These are phyloP conservation scores for Rhizopogon salebrosus DNA, from an alignment of 768 basidiomycete genomes.

Conservation along the genomic window DNA sequence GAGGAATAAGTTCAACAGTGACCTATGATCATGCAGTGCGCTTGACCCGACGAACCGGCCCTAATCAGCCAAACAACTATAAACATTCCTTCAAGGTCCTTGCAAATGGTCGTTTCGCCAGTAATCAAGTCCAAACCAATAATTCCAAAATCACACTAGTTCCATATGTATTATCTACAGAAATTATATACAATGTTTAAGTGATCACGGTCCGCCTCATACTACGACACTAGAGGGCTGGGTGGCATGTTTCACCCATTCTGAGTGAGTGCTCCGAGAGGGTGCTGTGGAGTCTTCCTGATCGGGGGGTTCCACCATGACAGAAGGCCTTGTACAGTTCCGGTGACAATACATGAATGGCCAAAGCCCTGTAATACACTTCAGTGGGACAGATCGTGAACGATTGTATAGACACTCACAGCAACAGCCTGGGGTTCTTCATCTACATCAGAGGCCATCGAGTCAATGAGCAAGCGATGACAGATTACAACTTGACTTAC, in stretches of 20 bases:
- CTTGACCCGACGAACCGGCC: slow-evolving; percentile 24
- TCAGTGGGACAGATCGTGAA: slow-evolving; percentile 19
- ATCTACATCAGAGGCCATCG: slow-evolving; percentile 19
- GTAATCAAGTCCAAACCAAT: not conserved
- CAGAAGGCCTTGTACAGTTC: slow-evolving; percentile 49
- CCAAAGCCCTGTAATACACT: slow-evolving; percentile 39
- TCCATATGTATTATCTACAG: no score
- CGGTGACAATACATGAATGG: slow-evolving; percentile 43
- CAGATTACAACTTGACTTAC: slow-evolving; percentile 28
- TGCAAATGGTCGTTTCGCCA: no score
- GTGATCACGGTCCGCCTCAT: no score
- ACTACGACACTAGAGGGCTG: no score
- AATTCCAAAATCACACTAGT: not conserved
- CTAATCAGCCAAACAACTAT: slow-evolving; percentile 29
- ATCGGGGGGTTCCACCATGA: slow-evolving; percentile 49
- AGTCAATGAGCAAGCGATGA: not conserved
- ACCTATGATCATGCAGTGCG: slow-evolving; percentile 15
- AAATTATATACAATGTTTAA: slow-evolving; percentile 23
- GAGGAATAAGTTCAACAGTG: slow-evolving; percentile 19
- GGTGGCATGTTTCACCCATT: slow-evolving; percentile 1
- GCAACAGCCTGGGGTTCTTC: slow-evolving; percentile 29
- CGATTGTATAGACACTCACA: slow-evolving; percentile 17
- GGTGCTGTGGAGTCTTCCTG: not conserved
- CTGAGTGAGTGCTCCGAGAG: not conserved
- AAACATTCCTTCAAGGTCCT: slow-evolving; percentile 11